Evolutionary conservation across 108 stramenopile genomes (phyloP).

Genomic region (Skeletonema costatum): DNA sequence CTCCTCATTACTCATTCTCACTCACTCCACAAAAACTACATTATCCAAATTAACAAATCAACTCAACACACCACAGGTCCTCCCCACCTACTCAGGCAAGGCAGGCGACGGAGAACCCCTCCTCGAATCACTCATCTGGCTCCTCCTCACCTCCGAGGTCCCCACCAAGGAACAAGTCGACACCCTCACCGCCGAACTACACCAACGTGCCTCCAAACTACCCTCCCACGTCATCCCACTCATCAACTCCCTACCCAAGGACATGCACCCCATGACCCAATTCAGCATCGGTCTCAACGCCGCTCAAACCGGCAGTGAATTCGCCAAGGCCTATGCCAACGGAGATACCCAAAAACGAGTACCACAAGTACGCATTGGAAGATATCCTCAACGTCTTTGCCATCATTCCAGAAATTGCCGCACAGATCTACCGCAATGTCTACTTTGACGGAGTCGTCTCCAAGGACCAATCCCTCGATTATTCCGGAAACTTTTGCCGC

Average conservation of each 20-base stretch:
- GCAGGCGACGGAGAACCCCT: slow-evolving; percentile 95
- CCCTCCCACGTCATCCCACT: slow-evolving; percentile 93
- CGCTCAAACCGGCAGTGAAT: slow-evolving; percentile 92
- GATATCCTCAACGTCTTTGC: slow-evolving; percentile 97
- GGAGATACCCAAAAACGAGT: slow-evolving; percentile 93
- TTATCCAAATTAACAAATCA: not conserved
- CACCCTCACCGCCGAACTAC: slow-evolving; percentile 93
- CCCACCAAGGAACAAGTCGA: slow-evolving; percentile 98
- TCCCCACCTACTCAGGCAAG: slow-evolving; percentile 93
- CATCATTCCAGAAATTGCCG: slow-evolving; percentile 96
- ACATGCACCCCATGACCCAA: slow-evolving; percentile 99
- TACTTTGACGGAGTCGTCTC: slow-evolving; percentile 94
- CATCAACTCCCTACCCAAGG: slow-evolving; percentile 92
- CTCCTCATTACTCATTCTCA: not conserved
- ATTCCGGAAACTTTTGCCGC: slow-evolving; percentile 98
- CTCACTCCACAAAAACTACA: not conserved
- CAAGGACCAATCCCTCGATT: slow-evolving; percentile 94
- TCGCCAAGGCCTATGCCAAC: slow-evolving; percentile 93
- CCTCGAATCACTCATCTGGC: slow-evolving; percentile 96
- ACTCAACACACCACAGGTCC: slow-evolving; percentile 37
- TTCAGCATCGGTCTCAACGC: slow-evolving; percentile 91
- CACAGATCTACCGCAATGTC: slow-evolving; percentile 96
- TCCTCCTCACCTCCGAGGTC: slow-evolving; percentile 95
- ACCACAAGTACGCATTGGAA: slow-evolving; percentile 93
- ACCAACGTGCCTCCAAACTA: slow-evolving; percentile 81